These are phyloP conservation scores for Panaeolus papilionaceus DNA, from an alignment of 768 basidiomycete species.

Conservation along the genomic window DNA sequence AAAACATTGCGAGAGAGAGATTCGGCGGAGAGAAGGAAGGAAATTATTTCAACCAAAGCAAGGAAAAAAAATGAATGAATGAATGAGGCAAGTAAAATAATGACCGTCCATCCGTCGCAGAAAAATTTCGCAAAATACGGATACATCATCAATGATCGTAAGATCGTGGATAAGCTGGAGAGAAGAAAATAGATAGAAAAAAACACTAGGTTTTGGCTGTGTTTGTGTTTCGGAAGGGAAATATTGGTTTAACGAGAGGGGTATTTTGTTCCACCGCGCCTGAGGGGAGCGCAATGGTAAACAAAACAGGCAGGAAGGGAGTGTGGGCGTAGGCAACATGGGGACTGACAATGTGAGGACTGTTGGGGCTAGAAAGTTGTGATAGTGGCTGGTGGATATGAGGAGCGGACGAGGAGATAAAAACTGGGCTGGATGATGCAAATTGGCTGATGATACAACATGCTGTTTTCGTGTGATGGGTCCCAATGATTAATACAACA, in stretches of 20 bases:
- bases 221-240: neutral
- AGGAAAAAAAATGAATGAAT: neutral
- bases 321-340: neutral
- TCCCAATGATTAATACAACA: slow-evolving; percentile 50
- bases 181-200: slow-evolving; percentile 3
- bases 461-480: slow-evolving; percentile 36
- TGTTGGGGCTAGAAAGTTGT: slow-evolving; percentile 10
- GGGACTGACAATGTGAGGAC: neutral
- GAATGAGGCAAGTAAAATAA: slow-evolving; percentile 1
- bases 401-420: slow-evolving; percentile 18
- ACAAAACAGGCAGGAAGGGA: neutral
- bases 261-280: neutral
- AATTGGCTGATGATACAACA: slow-evolving; percentile 48
- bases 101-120: slow-evolving; percentile 29
- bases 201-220: neutral
- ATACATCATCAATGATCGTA: slow-evolving; percentile 14
- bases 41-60: slow-evolving; percentile 14
- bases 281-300: neutral
- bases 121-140: slow-evolving; percentile 5
- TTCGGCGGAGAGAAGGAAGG: neutral
- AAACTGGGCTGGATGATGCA: slow-evolving; percentile 19
- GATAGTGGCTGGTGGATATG: slow-evolving; percentile 7
- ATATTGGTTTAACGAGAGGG: neutral
- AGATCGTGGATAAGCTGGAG: slow-evolving; percentile 12
- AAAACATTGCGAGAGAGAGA: slow-evolving; percentile 10